Conservation (phyloP, 352 stramenopile genomes). For the Hyaloperonospora arabidopsidis region DNA sequence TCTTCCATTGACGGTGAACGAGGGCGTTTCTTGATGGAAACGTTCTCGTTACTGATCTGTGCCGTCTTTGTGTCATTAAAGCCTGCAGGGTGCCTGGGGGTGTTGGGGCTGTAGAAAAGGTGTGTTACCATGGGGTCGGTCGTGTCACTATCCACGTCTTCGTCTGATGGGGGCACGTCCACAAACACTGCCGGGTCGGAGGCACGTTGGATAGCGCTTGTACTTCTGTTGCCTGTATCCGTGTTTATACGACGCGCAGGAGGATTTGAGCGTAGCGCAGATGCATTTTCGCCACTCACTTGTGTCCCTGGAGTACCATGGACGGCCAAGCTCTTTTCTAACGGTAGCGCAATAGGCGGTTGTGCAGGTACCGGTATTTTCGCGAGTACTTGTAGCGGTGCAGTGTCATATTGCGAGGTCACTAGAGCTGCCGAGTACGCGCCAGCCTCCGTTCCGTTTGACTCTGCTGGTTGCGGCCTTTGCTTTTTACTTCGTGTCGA, state of each 20-base stretch:
- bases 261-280: slow-evolving; percentile 1
- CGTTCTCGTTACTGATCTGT: neutral
- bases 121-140: slow-evolving; percentile 71
- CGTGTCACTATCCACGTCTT: slow-evolving; percentile 50
- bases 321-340: too few relatives aligned
- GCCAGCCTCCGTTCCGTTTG: slow-evolving; percentile 25
- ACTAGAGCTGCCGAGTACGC: slow-evolving; percentile 55
- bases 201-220: neutral
- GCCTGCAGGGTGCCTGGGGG: slow-evolving; percentile 20
- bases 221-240: neutral
- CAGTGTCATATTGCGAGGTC: slow-evolving; percentile 35
- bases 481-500: slow-evolving; percentile 9
- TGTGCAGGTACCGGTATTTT: slow-evolving; percentile 1
- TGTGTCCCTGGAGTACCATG: neutral
- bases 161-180: slow-evolving; percentile 49
- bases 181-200: slow-evolving; percentile 35
- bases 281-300: slow-evolving; percentile 1
- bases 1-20: slow-evolving; percentile 19
- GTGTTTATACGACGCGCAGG: slow-evolving; percentile 6
- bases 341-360: too few relatives aligned
- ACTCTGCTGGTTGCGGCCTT: slow-evolving; percentile 6
- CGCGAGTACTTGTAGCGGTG: slow-evolving; percentile 9
- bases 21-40: slow-evolving; percentile 29
- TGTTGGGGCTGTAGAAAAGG: slow-evolving; percentile 75
- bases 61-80: neutral